Percentiles rank a stretch among this genome's conserved stretches.
phyloP scores from a whole-genome alignment of 371 early-diverging fungal species.

The Mortierella sp. region DNA sequence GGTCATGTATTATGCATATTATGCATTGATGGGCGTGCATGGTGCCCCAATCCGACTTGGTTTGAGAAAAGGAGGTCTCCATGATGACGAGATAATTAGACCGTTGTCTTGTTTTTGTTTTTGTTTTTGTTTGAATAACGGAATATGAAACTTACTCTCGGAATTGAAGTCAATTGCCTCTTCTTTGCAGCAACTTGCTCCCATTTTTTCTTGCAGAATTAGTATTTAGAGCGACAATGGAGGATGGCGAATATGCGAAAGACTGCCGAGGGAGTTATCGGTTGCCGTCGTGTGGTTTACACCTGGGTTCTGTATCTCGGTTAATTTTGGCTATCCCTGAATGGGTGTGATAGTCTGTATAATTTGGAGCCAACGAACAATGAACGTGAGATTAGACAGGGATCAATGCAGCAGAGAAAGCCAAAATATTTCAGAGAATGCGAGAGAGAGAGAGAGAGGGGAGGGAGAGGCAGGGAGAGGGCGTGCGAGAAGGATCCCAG shows the following conservation, averaged over 20 bases:
- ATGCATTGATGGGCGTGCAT: background rate
- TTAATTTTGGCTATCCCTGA: background rate
- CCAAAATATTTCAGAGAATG: background rate
- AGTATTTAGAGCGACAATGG: background rate
- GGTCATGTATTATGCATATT: too few species aligned
- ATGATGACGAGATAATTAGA: background rate
- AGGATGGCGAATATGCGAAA: background rate
- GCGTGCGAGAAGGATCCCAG: background rate
- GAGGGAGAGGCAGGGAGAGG: background rate
- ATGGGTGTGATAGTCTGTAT: background rate
- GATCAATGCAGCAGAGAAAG: background rate
- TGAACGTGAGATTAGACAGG: background rate
- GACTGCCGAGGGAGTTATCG: background rate
- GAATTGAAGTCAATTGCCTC: constrained; percentile 63
- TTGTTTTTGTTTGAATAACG: background rate
- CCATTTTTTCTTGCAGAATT: constrained; percentile 52
- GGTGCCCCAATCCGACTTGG: background rate
- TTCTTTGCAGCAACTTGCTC: constrained; percentile 65
- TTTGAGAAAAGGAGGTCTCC: background rate
- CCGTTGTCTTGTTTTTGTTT: background rate
- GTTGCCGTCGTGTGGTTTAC: background rate
- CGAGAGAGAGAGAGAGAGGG: background rate
- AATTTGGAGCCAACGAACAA: background rate
- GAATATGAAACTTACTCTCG: constrained; percentile 56
- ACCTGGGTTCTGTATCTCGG: background rate